A percentile compares a stretch with the other conserved stretches of the same genome.
Evolutionary conservation across 192 early-diverging fungal genomes (phyloP).

Genomic region (Linnemannia exigua): DNA sequence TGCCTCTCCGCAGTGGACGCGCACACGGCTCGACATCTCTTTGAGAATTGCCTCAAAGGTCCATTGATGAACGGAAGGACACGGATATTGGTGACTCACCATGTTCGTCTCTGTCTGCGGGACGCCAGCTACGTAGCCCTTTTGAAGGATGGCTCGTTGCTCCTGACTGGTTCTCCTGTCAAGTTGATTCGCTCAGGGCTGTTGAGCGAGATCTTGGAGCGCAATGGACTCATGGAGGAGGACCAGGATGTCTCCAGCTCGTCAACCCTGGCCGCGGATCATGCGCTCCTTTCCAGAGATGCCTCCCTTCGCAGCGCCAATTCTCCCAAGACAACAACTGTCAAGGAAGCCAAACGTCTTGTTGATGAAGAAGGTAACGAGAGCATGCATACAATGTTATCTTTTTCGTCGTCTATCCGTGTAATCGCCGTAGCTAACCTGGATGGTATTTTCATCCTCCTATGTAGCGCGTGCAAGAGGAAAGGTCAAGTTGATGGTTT

Average conservation of each 20-base stretch:
- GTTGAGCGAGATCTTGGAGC: conserved; percentile 54
- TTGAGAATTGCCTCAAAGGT: conserved; percentile 79
- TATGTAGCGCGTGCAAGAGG: conserved; percentile 74
- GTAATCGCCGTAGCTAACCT: not conserved
- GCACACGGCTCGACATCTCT: conserved; percentile 80
- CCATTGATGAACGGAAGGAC: conserved; percentile 85
- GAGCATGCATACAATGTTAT: not conserved
- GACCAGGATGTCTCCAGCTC: conserved; percentile 41
- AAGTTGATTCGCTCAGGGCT: conserved; percentile 53
- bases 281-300: conserved; percentile 34
- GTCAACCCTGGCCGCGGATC: conserved; percentile 29
- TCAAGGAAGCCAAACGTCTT: conserved; percentile 53
- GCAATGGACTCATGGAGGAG: conserved; percentile 57
- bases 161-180: conserved; percentile 49
- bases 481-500: conserved; percentile 80
- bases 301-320: conserved; percentile 11
- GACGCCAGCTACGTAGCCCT: conserved; percentile 68
- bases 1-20: conserved; percentile 92
- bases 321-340: conserved; percentile 20
- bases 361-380: conserved; percentile 64
- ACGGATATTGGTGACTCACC: conserved; percentile 90
- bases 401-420: not conserved
- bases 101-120: conserved; percentile 73
- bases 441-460: not conserved
- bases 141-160: conserved; percentile 63